These are phyloP conservation scores for Cubamyces sp. DNA, from an alignment of 768 basidiomycete genomes.

Conservation along the genomic window DNA sequence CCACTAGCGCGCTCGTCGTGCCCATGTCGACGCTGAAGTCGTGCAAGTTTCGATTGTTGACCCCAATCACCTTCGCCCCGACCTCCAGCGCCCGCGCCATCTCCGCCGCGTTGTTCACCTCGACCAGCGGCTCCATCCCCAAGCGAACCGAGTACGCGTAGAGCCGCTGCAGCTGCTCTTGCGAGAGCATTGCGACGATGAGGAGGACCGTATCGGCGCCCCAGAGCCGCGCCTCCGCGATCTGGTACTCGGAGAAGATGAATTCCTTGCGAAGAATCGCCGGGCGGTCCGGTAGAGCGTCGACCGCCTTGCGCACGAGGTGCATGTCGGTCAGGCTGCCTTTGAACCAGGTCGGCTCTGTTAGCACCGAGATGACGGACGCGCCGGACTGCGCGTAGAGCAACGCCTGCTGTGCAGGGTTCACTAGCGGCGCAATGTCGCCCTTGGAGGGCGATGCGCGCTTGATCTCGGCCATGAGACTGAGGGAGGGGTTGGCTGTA, in stretches of 20 bases:
- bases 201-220: constrained; percentile 96
- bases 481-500: constrained; percentile 34
- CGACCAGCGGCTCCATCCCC: constrained; percentile 98
- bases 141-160: constrained; percentile 67
- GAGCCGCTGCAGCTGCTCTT: constrained; percentile 66
- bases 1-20: constrained; percentile 82
- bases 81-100: constrained; percentile 86
- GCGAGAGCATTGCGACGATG: constrained; percentile 94
- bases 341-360: constrained; percentile 98
- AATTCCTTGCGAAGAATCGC: constrained; percentile 98
- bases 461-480: constrained; percentile 93
- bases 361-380: constrained; percentile 93
- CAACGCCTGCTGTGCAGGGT: constrained; percentile 85
- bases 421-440: constrained; percentile 80
- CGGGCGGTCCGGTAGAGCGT: constrained; percentile 84
- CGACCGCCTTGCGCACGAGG: constrained; percentile 83
- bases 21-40: constrained; percentile 97
- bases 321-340: constrained; percentile 93
- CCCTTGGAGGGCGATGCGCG: constrained; percentile 98
- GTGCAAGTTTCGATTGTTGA: constrained; percentile 98
- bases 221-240: constrained; percentile 91
- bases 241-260: constrained; percentile 92
- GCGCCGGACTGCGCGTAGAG: constrained; percentile 93
- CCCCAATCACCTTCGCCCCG: constrained; percentile 90
- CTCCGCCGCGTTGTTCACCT: constrained; percentile 94